Percentiles rank a stretch among this genome's conserved stretches.
phyloP scores from a whole-genome alignment of 345 rosid species.

The Excoecaria agallocha region DNA sequence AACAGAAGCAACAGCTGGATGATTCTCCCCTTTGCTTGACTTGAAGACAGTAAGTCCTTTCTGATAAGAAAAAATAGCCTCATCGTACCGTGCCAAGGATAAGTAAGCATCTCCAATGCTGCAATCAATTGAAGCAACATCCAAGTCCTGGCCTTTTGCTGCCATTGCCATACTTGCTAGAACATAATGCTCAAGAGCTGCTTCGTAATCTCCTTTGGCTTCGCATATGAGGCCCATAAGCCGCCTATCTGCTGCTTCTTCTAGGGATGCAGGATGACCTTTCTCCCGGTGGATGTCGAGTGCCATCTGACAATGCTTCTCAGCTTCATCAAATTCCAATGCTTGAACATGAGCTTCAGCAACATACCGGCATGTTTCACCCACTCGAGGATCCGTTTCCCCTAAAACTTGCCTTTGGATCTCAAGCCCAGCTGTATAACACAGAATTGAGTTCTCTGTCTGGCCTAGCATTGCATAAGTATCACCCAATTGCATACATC shows the following conservation, averaged over 20 bases:
- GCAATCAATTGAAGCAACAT: constrained; percentile 76
- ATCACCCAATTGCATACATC: constrained; percentile 98
- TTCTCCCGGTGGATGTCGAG: constrained; percentile 69
- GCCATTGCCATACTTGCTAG: constrained; percentile 89
- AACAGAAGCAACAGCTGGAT: constrained; percentile 79
- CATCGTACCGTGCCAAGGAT: constrained; percentile 79
- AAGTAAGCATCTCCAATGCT: constrained; percentile 90
- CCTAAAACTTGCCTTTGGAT: constrained; percentile 87
- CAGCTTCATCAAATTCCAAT: constrained; percentile 77
- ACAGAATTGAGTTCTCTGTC: constrained; percentile 70
- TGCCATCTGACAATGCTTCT: constrained; percentile 72
- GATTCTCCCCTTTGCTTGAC: constrained; percentile 73
- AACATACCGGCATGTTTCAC: constrained; percentile 75
- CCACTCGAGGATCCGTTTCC: constrained; percentile 66
- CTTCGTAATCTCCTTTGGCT: constrained; percentile 67
- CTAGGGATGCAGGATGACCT: constrained; percentile 52
- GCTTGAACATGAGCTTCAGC: constrained; percentile 94
- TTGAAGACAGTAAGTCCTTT: constrained; percentile 77
- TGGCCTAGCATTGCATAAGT: constrained; percentile 80
- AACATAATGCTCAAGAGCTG: constrained; percentile 86
- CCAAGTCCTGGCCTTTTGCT: constrained; percentile 54
- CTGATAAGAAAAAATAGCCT: constrained; percentile 82
- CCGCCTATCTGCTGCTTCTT: constrained; percentile 87
- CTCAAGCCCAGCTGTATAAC: constrained; percentile 86
- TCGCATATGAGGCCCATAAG: constrained; percentile 87